Conservation (phyloP, 2,329 filamentous ascomycete genomes). For the Thermomyces lanuginosus region DNA sequence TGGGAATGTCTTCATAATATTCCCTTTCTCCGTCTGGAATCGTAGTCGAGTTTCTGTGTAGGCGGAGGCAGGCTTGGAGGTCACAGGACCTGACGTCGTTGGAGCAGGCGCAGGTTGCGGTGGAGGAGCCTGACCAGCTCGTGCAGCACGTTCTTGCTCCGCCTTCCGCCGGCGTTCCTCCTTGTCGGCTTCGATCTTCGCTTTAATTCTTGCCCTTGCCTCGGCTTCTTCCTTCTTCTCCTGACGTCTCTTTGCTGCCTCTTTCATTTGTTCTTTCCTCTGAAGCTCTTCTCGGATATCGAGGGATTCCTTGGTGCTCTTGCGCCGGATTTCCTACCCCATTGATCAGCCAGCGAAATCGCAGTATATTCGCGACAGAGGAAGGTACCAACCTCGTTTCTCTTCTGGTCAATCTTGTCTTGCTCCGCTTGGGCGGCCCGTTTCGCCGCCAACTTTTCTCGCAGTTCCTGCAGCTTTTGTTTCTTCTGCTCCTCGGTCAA, state of each 20-base stretch:
- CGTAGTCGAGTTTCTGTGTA: constrained; percentile 70
- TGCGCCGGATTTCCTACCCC: constrained; percentile 51
- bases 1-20: constrained; percentile 71
- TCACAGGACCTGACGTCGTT: constrained; percentile 31
- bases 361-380: constrained; percentile 1
- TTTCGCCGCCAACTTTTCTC: constrained; percentile 56
- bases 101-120: constrained; percentile 30
- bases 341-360: neutral
- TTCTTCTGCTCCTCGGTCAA: constrained; percentile 86
- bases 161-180: constrained; percentile 72
- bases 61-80: constrained; percentile 48
- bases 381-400: constrained; percentile 52
- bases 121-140: constrained; percentile 53
- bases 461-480: constrained; percentile 58
- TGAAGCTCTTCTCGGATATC: constrained; percentile 79
- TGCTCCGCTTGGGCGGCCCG: constrained; percentile 48
- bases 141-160: constrained; percentile 66
- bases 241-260: constrained; percentile 66
- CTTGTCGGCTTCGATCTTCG: constrained; percentile 90
- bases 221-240: constrained; percentile 77
- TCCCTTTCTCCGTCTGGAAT: constrained; percentile 59
- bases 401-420: constrained; percentile 68
- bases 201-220: constrained; percentile 76
- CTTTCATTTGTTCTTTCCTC: constrained; percentile 81
- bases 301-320: constrained; percentile 76